Percentiles rank a stretch among this genome's conserved stretches.
Evolutionary conservation across 2,329 filamentous ascomycete species (phyloP).

Genomic region (Claviceps sp.): DNA sequence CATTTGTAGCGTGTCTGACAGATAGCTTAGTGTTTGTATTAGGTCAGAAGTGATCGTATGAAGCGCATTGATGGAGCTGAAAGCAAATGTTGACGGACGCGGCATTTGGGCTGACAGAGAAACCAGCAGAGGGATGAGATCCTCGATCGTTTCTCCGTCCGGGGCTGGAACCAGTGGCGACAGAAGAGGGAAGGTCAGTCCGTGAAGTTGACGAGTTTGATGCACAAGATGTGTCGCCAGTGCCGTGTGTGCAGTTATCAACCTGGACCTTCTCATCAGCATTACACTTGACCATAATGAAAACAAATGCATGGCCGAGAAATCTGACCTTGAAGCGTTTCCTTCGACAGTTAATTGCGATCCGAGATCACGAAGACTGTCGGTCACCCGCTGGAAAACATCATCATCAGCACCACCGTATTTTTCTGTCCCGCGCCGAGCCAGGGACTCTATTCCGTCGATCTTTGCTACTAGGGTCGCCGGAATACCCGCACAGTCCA

Average conservation of each 20-base stretch:
- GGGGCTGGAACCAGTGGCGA: slow-evolving; percentile 53
- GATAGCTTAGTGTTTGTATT: slow-evolving; percentile 66
- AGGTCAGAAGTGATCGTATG: slow-evolving; percentile 60
- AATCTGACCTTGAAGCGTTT: slow-evolving; percentile 50
- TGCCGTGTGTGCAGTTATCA: slow-evolving; percentile 64
- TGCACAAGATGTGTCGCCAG: slow-evolving; percentile 61
- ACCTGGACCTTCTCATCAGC: slow-evolving; percentile 27
- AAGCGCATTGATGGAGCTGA: slow-evolving; percentile 53
- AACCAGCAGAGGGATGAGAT: slow-evolving; percentile 54
- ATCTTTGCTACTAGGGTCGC: slow-evolving; percentile 55
- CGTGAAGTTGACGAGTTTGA: slow-evolving; percentile 64
- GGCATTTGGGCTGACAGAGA: slow-evolving; percentile 55
- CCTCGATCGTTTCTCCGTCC: slow-evolving; percentile 51
- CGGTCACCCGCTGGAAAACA: slow-evolving; percentile 55
- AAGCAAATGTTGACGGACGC: slow-evolving; percentile 45
- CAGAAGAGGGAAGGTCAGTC: slow-evolving; percentile 55
- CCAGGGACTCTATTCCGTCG: slow-evolving; percentile 58
- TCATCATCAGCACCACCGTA: slow-evolving; percentile 52
- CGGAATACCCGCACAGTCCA: slow-evolving; percentile 56
- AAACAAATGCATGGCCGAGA: not conserved
- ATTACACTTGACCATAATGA: not conserved
- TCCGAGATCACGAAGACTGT: slow-evolving; percentile 57
- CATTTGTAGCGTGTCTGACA: slow-evolving; percentile 91
- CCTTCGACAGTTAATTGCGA: slow-evolving; percentile 61
- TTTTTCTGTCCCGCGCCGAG: slow-evolving; percentile 50